Base-by-base conservation (phyloP, 2,329 filamentous ascomycete genomes). In the Pyrenophora seminiperda region DNA sequence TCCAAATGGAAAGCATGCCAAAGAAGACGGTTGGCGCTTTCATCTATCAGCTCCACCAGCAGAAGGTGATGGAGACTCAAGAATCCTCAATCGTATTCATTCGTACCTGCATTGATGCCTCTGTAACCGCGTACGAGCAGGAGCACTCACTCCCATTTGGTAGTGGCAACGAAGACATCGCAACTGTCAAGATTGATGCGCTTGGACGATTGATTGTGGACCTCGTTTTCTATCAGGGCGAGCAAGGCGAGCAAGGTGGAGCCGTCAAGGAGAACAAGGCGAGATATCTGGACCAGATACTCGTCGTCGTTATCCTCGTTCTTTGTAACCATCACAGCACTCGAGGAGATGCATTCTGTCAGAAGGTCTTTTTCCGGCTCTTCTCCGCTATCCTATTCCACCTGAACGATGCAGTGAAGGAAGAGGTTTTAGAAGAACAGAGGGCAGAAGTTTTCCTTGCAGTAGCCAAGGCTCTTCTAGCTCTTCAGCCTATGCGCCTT, bases 321-420 rank as follows among this genome's bases (percentile, higher is more conserved):
- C 80, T 97, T 53, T 93, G 90, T 71, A 86, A 94, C 62, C 91
- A 97, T 68, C 88, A 95, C 65, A 81, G 89, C 47, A 90, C 87
- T 72, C 85, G 88, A 37, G 88, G 86, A 3, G 91, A 96, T 45
- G 82, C 81, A 31, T 92, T 96, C 77, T 93, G 91, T 64, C 89
- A 93, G 67, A 87, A 90, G 54, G 86, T 95, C 22, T 97, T 97
- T 79, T 94, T 92, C 82, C 86, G 93, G 37, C 81, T 99, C 33
- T 88, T 97, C 68, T 93, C 91, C 0, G 83, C 88, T 64, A 81
- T 97, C 39, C 80, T 99, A 4, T 90, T 89, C 71, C 88, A 94
- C 61, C 81, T 93, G 47, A 85, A 53, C 80, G 86, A 48, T 68
- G 87, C 27, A 71, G 79, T 37, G 79, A 86, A 73, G 42, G 68